phyloP scores from a whole-genome alignment of 805 yeast genomes.

The Yarrowia sp. region DNA sequence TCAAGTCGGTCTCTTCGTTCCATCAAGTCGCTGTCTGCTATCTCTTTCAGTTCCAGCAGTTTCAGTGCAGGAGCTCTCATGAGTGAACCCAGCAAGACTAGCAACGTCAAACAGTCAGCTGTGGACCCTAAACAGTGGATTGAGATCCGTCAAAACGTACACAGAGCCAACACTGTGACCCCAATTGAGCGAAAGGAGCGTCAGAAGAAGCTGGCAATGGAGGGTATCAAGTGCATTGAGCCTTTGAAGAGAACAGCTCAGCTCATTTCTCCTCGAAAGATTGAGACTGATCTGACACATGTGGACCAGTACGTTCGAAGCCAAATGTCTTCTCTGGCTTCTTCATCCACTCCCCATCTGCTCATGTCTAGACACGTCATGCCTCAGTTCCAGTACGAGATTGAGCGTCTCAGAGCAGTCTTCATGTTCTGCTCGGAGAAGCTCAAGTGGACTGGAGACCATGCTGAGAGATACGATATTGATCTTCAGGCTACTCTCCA shows the following conservation, averaged over 20 bases:
- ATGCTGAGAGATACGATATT: constrained; percentile 32
- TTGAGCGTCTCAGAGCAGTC: constrained; percentile 65
- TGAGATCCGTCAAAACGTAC: constrained; percentile 56
- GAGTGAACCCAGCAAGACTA: constrained; percentile 9
- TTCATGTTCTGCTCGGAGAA: constrained; percentile 62
- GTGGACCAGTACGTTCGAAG: constrained; percentile 13
- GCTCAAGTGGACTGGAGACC: constrained; percentile 45
- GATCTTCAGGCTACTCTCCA: constrained; percentile 37
- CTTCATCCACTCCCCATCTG: constrained; percentile 9
- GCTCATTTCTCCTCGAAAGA: neutral
- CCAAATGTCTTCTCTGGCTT: constrained; percentile 14
- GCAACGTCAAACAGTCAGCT: constrained; percentile 12
- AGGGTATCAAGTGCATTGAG: constrained; percentile 13
- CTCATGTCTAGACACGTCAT: constrained; percentile 13
- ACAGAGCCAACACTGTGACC: constrained; percentile 69
- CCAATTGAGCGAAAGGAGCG: constrained; percentile 68
- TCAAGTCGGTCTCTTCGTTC: constrained; percentile 27
- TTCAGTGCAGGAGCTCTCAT: neutral
- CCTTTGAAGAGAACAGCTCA: constrained; percentile 8
- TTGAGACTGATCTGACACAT: constrained; percentile 3
- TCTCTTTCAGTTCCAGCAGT: neutral
- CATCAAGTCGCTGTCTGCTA: constrained; percentile 32
- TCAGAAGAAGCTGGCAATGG: constrained; percentile 42
- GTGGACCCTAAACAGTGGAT: constrained; percentile 44
- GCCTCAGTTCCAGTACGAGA: constrained; percentile 45